A percentile compares a stretch with the other conserved stretches of the same genome.
These are phyloP conservation scores for Aeschynomene evenia DNA, from an alignment of 306 rosid genomes.

Conservation along the genomic window DNA sequence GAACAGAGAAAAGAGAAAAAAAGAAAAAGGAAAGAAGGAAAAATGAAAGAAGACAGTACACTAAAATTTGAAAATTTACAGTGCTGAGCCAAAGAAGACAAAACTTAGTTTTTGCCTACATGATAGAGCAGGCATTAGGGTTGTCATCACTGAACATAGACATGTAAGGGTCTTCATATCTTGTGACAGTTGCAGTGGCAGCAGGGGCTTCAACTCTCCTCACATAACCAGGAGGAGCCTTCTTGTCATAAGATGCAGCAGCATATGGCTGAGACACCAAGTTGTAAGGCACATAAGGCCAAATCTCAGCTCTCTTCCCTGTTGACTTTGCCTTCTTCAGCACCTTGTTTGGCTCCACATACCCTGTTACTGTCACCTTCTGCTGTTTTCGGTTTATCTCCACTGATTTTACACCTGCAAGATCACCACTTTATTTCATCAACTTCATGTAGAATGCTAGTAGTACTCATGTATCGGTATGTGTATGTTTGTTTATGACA, in stretches of 20 bases:
- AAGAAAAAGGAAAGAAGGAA: background rate
- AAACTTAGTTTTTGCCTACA: constrained; percentile 43
- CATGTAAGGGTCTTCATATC: constrained; percentile 81
- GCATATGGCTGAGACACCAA: constrained; percentile 83
- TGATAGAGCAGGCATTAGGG: constrained; percentile 93
- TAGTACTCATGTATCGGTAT: background rate
- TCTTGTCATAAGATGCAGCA: constrained; percentile 87
- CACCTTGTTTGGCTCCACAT: constrained; percentile 87
- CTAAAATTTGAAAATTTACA: constrained; percentile 50
- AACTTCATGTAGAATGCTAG: constrained; percentile 11
- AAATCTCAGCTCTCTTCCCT: constrained; percentile 86
- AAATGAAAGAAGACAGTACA: constrained; percentile 27
- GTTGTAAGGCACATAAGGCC: constrained; percentile 95
- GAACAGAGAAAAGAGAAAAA: no score
- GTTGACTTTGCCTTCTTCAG: constrained; percentile 91
- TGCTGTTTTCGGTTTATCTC: constrained; percentile 94
- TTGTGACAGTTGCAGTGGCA: constrained; percentile 48
- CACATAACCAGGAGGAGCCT: constrained; percentile 95
- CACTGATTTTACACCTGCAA: constrained; percentile 87
- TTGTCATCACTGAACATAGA: constrained; percentile 96
- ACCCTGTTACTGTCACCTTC: constrained; percentile 83
- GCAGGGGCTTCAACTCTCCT: constrained; percentile 63
- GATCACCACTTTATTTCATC: constrained; percentile 19
- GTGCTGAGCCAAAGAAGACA: background rate
- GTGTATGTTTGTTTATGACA: background rate